Conservation (phyloP, 2,329 filamentous ascomycete genomes). For the Cryphonectria parasitica region DNA sequence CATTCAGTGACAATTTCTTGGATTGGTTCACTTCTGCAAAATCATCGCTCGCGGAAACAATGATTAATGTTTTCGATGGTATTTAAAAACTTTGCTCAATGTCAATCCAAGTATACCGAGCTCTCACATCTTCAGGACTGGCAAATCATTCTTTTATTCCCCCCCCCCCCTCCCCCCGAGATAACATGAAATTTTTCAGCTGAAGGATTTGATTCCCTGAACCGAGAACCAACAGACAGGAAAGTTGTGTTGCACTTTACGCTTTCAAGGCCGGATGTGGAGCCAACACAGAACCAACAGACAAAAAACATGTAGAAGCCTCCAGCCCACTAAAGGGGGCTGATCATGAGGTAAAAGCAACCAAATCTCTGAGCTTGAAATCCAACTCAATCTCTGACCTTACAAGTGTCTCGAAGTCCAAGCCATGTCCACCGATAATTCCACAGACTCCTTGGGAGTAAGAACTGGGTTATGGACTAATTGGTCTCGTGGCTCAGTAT, state of each 20-base stretch:
- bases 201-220: not conserved
- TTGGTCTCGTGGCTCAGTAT: constrained; percentile 28
- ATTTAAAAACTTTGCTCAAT: not conserved
- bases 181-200: not conserved
- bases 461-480: constrained; percentile 29
- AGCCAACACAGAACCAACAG: not conserved
- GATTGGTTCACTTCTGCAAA: not conserved
- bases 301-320: not conserved
- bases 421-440: not conserved
- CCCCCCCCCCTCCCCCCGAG: no score
- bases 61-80: not conserved
- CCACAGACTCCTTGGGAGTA: constrained; percentile 18
- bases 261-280: not conserved
- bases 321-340: not conserved
- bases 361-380: not conserved
- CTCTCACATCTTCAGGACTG: not conserved
- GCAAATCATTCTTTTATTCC: not conserved
- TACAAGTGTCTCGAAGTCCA: not conserved
- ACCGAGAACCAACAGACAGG: not conserved
- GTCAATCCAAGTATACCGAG: not conserved
- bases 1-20: not conserved
- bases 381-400: not conserved
- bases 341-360: not conserved
- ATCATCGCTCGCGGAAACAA: not conserved
- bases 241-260: not conserved